Evolutionary conservation across 352 stramenopile genomes (phyloP).

Genomic region (Pythium brassicae): DNA sequence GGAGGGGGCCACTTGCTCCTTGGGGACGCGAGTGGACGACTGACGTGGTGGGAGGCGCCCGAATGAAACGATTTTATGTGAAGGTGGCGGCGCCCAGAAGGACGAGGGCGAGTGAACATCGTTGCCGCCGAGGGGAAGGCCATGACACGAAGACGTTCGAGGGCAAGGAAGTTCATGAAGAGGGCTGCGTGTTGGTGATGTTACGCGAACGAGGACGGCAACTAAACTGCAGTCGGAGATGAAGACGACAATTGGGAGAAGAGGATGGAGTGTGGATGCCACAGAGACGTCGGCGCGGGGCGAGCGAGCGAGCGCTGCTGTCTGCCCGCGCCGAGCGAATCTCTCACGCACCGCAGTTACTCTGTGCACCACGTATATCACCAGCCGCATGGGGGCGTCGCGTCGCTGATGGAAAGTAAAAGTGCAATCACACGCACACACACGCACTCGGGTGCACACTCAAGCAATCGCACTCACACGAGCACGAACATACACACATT

Average conservation of each 20-base stretch:
- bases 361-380: conserved; percentile 87
- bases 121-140: too few species aligned
- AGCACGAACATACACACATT: not conserved
- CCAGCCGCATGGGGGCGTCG: conserved; percentile 33
- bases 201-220: not conserved
- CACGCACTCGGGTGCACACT: conserved; percentile 21
- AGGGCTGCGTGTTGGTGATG: not conserved
- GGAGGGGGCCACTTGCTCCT: not conserved
- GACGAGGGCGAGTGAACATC: too few species aligned
- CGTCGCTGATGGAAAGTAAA: conserved; percentile 67
- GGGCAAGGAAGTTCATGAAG: too few species aligned
- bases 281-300: conserved; percentile 19
- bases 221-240: not conserved
- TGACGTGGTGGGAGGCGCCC: not conserved
- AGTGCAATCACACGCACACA: conserved; percentile 31
- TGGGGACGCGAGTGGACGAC: not conserved
- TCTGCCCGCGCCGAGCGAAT: conserved; percentile 11
- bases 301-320: conserved; percentile 12
- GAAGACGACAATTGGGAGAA: not conserved
- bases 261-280: conserved; percentile 30
- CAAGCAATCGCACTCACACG: not conserved
- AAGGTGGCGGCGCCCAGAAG: too few species aligned
- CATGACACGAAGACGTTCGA: too few species aligned
- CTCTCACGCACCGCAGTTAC: conserved; percentile 36
- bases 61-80: not conserved